Conservation (phyloP, 306 rosid species). For the Styphnolobium japonicum region DNA sequence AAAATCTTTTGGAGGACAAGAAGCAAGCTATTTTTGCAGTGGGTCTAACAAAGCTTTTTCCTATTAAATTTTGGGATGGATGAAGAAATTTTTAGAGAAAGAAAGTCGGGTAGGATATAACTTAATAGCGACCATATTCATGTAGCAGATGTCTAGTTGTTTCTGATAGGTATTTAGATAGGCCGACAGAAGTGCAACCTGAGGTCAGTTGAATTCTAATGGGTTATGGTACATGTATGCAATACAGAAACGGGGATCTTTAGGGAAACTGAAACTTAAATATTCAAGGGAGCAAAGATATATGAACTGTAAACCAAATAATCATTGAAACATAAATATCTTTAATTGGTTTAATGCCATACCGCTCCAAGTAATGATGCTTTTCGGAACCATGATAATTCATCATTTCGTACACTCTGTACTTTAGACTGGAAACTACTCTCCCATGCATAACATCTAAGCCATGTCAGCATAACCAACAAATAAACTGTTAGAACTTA, state of each 20-base stretch:
- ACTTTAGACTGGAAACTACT: conserved; percentile 90
- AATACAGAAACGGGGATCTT: background rate
- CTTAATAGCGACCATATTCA: background rate
- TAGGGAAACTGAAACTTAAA: background rate
- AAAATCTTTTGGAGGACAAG: background rate
- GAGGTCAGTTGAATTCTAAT: conserved; percentile 6
- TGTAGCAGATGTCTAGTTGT: background rate
- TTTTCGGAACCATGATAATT: conserved; percentile 82
- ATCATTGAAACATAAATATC: conserved; percentile 5
- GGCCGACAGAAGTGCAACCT: conserved; percentile 4
- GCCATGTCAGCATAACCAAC: conserved; percentile 38
- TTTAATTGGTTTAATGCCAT: conserved; percentile 29
- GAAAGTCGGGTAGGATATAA: background rate
- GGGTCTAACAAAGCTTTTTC: background rate
- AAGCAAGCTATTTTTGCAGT: background rate
- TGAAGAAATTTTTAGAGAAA: background rate
- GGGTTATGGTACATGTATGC: background rate
- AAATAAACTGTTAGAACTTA: conserved; percentile 22
- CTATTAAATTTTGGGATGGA: background rate
- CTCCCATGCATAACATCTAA: conserved; percentile 98
- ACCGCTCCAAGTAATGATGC: conserved; percentile 90
- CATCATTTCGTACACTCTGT: conserved; percentile 61
- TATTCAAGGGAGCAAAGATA: background rate
- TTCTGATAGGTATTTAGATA: background rate
- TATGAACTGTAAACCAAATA: conserved; percentile 6